A percentile compares a stretch with the other conserved stretches of the same genome.
phyloP scores from a whole-genome alignment of 257 asterid genomes.

The Solanum dulcamara region DNA sequence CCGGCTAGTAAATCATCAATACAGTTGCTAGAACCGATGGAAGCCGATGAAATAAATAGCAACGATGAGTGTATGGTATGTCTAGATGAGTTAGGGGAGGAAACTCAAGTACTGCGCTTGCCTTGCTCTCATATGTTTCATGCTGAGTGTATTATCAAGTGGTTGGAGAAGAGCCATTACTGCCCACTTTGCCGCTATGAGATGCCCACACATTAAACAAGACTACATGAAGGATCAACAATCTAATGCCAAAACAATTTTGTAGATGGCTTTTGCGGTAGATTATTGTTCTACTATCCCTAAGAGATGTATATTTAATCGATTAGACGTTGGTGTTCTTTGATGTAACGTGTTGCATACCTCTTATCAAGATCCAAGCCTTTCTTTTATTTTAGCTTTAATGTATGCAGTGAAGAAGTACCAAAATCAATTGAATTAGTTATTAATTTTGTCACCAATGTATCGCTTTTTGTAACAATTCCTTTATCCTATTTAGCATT shows the following conservation, averaged over 20 bases:
- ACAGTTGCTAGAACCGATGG: not conserved
- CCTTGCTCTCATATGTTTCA: conserved; percentile 13
- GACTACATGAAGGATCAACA: not conserved
- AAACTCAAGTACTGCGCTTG: not conserved
- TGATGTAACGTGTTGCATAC: no score
- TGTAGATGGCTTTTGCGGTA: not conserved
- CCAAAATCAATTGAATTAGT: not conserved
- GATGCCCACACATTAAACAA: not conserved
- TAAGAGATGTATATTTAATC: no score
- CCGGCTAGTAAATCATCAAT: not conserved
- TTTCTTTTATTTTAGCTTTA: no score
- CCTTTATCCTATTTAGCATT: not conserved
- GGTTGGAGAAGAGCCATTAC: not conserved
- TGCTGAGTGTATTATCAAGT: not conserved
- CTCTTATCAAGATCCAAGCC: no score
- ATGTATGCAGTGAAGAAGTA: no score
- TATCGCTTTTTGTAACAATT: not conserved
- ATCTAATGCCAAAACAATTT: not conserved
- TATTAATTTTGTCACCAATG: not conserved
- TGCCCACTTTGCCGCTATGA: conserved; percentile 12
- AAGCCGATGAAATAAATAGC: not conserved
- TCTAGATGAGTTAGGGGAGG: not conserved
- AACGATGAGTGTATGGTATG: not conserved
- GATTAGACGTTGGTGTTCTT: no score
- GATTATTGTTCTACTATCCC: not conserved